phyloP scores from a whole-genome alignment of 1,139 yeast genomes.

The Taphrina pruni region DNA sequence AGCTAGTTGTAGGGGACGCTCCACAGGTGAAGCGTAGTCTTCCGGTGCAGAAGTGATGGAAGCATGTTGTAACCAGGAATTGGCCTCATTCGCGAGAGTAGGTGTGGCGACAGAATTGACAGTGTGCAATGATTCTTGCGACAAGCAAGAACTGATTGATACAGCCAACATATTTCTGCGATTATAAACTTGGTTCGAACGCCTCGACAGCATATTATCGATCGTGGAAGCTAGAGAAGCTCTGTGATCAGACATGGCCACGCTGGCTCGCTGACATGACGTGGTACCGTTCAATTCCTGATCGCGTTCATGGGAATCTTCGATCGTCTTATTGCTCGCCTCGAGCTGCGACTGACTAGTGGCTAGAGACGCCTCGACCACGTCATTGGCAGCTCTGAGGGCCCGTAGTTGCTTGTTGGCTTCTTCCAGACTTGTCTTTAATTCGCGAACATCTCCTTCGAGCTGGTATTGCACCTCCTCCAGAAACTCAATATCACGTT shows the following conservation, averaged over 20 bases:
- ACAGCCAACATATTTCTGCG: not conserved
- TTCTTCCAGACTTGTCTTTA: not conserved
- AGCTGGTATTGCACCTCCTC: conserved; percentile 16
- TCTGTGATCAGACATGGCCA: not conserved
- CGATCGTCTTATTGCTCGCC: not conserved
- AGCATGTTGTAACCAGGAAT: not conserved
- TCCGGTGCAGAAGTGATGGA: not conserved
- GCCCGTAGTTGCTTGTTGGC: not conserved
- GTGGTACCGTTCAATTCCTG: not conserved
- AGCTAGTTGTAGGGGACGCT: conserved; percentile 1
- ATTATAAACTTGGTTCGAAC: not conserved
- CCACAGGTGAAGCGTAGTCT: not conserved
- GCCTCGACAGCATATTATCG: not conserved
- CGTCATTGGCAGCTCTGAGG: not conserved
- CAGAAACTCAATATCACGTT: conserved; percentile 14
- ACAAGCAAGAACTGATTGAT: conserved; percentile 4
- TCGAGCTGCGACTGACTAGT: not conserved
- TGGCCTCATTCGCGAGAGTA: conserved; percentile 5
- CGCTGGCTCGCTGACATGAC: not conserved
- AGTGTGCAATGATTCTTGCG: conserved; percentile 1
- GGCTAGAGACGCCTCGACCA: not conserved
- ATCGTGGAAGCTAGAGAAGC: not conserved
- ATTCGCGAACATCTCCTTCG: conserved; percentile 14
- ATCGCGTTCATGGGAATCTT: not conserved
- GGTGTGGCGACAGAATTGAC: conserved; percentile 23